A percentile compares a stretch with the other conserved stretches of the same genome.
phyloP scores from a whole-genome alignment of 164 flowering plant species.

The Nymphaea colorata region DNA sequence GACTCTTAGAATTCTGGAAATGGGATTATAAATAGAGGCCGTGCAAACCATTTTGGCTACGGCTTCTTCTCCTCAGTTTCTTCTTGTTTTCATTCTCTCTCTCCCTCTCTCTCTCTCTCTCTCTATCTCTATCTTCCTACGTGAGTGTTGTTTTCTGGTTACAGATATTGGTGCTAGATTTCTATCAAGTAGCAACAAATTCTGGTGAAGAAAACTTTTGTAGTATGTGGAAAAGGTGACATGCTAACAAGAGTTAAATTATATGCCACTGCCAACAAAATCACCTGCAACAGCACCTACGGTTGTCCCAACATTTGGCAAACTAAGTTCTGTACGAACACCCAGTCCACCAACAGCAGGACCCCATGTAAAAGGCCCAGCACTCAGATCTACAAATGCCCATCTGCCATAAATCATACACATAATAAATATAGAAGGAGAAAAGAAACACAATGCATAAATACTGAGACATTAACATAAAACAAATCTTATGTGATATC shows the following conservation, averaged over 20 bases:
- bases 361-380: slow-evolving; percentile 99
- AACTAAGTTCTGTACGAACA: slow-evolving; percentile 81
- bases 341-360: slow-evolving; percentile 99
- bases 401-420: slow-evolving; percentile 36
- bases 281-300: slow-evolving; percentile 89
- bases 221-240: not conserved
- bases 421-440: slow-evolving; percentile 1
- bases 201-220: too few species aligned
- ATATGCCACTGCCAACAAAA: not conserved
- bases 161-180: too few species aligned
- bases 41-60: too few species aligned
- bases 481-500: not conserved
- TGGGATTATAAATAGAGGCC: too few species aligned
- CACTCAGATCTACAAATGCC: slow-evolving; percentile 94
- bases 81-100: too few species aligned
- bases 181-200: too few species aligned
- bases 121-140: too few species aligned
- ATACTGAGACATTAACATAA: not conserved
- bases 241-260: not conserved
- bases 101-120: too few species aligned
- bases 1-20: too few species aligned
- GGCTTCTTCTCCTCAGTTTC: too few species aligned
- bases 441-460: too few species aligned
- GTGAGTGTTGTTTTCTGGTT: too few species aligned
- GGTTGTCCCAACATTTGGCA: slow-evolving; percentile 84